Conservation (phyloP, 2,329 filamentous ascomycete genomes). For the Fusarium torreyae region DNA sequence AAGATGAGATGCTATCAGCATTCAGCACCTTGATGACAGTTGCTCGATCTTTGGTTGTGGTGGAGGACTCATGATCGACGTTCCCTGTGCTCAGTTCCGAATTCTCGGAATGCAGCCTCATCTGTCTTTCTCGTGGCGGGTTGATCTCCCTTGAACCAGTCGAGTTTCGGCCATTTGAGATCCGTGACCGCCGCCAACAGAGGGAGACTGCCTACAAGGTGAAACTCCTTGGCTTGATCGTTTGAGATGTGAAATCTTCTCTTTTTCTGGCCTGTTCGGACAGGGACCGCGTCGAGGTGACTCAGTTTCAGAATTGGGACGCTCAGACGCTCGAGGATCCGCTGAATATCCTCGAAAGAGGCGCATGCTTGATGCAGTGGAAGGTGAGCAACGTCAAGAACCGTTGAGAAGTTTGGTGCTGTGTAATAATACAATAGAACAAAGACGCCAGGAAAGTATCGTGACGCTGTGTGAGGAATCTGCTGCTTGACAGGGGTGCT, state of each 20-base stretch:
- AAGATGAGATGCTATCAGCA: neutral
- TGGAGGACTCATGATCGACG: neutral
- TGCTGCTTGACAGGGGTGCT: neutral
- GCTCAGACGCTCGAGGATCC: slow-evolving; percentile 33
- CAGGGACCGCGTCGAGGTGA: slow-evolving; percentile 36
- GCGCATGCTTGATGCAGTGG: slow-evolving; percentile 34
- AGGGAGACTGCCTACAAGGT: neutral
- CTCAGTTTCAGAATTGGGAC: slow-evolving; percentile 44
- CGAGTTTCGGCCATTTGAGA: neutral
- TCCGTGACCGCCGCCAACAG: slow-evolving; percentile 10
- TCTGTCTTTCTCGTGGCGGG: slow-evolving; percentile 1
- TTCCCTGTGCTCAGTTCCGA: neutral
- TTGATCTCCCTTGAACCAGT: slow-evolving; percentile 15
- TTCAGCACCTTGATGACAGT: neutral
- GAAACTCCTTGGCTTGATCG: slow-evolving; percentile 21
- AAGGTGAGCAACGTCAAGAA: slow-evolving; percentile 25
- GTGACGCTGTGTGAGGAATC: neutral
- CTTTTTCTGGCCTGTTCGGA: slow-evolving; percentile 6
- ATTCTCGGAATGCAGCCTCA: slow-evolving; percentile 5
- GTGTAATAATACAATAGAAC: slow-evolving; percentile 35
- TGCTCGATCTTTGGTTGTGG: neutral
- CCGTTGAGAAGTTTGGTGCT: slow-evolving; percentile 15
- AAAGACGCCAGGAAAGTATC: neutral
- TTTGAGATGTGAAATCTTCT: slow-evolving; percentile 8
- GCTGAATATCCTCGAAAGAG: slow-evolving; percentile 12